Base-by-base conservation (phyloP, 257 asterid genomes). In the Perilla frutescens region DNA sequence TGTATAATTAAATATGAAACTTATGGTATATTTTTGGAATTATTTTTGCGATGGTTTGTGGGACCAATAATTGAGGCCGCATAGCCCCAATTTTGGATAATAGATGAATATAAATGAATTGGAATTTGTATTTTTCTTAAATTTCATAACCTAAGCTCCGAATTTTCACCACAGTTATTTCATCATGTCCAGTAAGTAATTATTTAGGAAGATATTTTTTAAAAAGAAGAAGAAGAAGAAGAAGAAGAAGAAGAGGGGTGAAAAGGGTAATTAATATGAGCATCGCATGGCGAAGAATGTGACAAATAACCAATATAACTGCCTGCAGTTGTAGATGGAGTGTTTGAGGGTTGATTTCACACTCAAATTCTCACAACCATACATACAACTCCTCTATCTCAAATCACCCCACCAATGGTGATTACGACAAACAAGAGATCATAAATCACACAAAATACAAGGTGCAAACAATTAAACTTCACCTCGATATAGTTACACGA, bases 261-360 rank as follows among this genome's bases (percentile, higher is more conserved):
- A 69, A 69, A 69, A 39, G 61, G 31, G 37, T 4, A 47, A 64
- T 6, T n/a, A 44, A 44, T 10, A 44, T 37, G 5, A 10, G 10
- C 14, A 60, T 72, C 1, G 60, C 20, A 39, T 36, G 58, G 64
- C 39, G 34, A 69, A 70, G 62, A 82, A 64, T 71, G 62, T 76
- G 86, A 81, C 85, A 83, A 70, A 69, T 83, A 85, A 85, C 87
- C 84, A 81, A 83, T 82, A 83, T 76, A 85, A 83, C 90, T 78
- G 85, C 78, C 87, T 26, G 9, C 8, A 53, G 49, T 20, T 15
- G 0, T 20, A 20, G 26, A 20, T 20, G 26, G 26, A 20, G 26
- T 20, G 26, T 20, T 20, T 20, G 26, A 20, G 26, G 26, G 26
- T 20, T 20, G 26, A 20, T n/a, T 9, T 29, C 62, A 67, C 64